Base-by-base conservation (phyloP, 805 yeast species). In the Ogataea nitratoaversa region DNA sequence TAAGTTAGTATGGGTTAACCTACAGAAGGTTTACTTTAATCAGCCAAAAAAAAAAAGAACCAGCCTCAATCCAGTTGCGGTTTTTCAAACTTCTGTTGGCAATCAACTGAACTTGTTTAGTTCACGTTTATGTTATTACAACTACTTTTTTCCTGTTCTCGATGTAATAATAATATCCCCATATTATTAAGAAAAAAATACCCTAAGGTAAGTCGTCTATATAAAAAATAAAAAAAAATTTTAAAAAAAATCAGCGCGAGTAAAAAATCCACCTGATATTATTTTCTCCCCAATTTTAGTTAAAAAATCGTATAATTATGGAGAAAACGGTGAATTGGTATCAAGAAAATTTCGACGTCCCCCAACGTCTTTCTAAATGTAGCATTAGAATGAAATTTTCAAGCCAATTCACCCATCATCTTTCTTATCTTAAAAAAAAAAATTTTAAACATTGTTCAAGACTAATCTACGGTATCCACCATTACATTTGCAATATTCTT, bases 401-500 rank as follows among this genome's bases (percentile, higher is more conserved):
- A n/a, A n/a, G n/a, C n/a, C 11, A 8, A 22, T 22, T 8, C 25
- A 30, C 16, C 32, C n/a, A 25, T 32, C 41, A 32, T 36, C 36
- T 36, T 32, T 22, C 7, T 17, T 32, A 22, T 33, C 30, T 17
- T 22, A 11, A 22, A 22, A 22, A 22, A 7, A 22, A 22, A 22
- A 7, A 22, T 24, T n/a, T 34, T 37, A 46, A 28, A 54, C 53
- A 36, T 32, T 31, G 20, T 41, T 36, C 20, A 62, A 43, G 28
- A 56, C 62, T 52, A 71, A 61, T 59, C 78, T 67, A 46, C 74
- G 64, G 67, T 62, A 72, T 8, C 76, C 74, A 39, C 77, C 76
- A 47, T 68, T 60, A 29, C 67, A 57, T 50, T 65, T 68, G 55
- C 78, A 72, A 37, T 57, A 58, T 30, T 63, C 70, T 56, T 72